Conservation (phyloP, 257 asterid species). For the Solanum lycopersicoides region DNA sequence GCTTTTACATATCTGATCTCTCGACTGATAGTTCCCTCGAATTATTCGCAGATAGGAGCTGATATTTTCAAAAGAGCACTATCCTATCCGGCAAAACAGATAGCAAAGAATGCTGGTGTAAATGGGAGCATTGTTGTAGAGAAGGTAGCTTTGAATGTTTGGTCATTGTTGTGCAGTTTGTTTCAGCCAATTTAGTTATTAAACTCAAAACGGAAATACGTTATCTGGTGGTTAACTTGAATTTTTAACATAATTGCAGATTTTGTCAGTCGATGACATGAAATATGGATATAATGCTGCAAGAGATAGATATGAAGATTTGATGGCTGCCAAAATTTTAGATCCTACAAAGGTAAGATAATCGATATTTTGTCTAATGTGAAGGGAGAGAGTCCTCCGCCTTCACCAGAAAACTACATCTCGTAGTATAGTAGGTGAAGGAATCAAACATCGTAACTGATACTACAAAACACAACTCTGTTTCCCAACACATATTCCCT, state of each 20-base stretch:
- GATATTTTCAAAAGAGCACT: slow-evolving; percentile 66
- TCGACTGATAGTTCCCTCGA: background rate
- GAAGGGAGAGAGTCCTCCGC: background rate
- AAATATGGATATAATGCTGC: slow-evolving; percentile 82
- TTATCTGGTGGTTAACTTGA: background rate
- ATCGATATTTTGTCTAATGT: background rate
- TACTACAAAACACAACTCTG: background rate
- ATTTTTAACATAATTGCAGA: slow-evolving; percentile 20
- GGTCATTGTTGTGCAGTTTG: background rate
- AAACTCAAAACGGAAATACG: background rate
- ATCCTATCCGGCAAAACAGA: slow-evolving; percentile 71
- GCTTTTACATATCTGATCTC: background rate
- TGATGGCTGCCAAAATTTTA: slow-evolving; percentile 69
- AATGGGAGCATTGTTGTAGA: slow-evolving; percentile 56
- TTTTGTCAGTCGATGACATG: slow-evolving; percentile 45
- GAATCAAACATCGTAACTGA: background rate
- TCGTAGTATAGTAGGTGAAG: background rate
- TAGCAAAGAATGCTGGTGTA: slow-evolving; percentile 72
- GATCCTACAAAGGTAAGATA: slow-evolving; percentile 72
- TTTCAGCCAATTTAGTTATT: background rate
- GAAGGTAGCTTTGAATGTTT: slow-evolving; percentile 30
- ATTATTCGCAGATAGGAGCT: slow-evolving; percentile 61
- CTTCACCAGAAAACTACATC: background rate
- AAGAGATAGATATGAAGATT: slow-evolving; percentile 59
- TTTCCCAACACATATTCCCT: background rate